Percentiles rank a stretch among this genome's conserved stretches.
phyloP scores from a whole-genome alignment of 768 basidiomycete species.

The Kondoa subrosea region DNA sequence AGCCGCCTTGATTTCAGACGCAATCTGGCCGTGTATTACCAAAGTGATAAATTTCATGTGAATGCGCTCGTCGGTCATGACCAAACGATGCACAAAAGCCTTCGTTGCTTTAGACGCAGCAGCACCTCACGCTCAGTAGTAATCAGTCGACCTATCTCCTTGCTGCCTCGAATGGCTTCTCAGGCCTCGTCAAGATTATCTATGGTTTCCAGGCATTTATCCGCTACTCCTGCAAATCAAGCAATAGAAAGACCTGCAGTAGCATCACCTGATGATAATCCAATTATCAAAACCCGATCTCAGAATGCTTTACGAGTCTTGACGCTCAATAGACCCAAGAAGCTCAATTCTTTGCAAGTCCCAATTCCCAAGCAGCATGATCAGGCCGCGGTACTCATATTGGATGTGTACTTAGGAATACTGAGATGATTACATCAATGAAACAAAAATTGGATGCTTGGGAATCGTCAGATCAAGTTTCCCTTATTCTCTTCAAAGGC shows the following conservation, averaged over 20 bases:
- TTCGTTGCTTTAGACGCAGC: too few species aligned
- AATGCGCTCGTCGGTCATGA: too few species aligned
- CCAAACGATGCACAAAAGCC: too few species aligned
- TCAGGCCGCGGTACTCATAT: too few species aligned
- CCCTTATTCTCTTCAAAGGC: constrained; percentile 49
- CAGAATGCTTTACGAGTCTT: constrained; percentile 4
- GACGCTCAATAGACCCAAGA: constrained; percentile 16
- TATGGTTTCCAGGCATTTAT: background rate
- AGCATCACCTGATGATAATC: background rate
- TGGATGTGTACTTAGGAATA: background rate
- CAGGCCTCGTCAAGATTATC: background rate
- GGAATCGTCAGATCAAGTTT: constrained; percentile 4
- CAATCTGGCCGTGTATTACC: too few species aligned
- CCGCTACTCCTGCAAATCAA: background rate
- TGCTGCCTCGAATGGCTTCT: background rate
- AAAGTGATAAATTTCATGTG: too few species aligned
- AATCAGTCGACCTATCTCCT: too few species aligned
- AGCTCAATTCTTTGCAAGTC: constrained; percentile 12
- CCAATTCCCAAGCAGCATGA: too few species aligned
- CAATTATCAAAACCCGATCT: background rate
- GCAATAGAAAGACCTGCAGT: background rate
- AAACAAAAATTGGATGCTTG: constrained; percentile 11
- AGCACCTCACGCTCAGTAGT: too few species aligned
- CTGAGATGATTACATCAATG: constrained; percentile 15
- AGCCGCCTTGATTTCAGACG: too few species aligned